These are phyloP conservation scores for Globisporangium paddicum DNA, from an alignment of 352 stramenopile genomes.

Conservation along the genomic window DNA sequence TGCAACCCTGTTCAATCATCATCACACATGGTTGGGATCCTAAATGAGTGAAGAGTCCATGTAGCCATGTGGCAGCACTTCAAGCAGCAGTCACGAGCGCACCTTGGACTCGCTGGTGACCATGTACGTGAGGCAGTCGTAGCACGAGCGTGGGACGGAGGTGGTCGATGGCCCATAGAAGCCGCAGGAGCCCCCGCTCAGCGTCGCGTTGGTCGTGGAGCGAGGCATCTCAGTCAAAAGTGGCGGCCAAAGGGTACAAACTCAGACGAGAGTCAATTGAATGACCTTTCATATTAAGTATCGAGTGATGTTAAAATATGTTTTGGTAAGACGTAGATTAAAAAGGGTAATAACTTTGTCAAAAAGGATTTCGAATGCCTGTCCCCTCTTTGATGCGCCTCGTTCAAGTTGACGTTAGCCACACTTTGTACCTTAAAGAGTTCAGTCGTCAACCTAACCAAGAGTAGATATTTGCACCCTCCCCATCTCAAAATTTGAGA, in stretches of 20 bases:
- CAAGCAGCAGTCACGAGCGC: too few relatives aligned
- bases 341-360: too few relatives aligned
- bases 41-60: background rate
- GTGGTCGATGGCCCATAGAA: background rate
- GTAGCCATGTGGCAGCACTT: background rate
- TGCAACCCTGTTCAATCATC: background rate
- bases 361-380: too few relatives aligned
- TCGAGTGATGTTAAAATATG: too few relatives aligned
- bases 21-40: background rate
- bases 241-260: background rate
- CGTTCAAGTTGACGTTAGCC: too few relatives aligned
- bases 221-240: background rate
- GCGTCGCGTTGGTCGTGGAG: background rate
- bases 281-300: too few relatives aligned
- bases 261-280: background rate
- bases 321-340: too few relatives aligned
- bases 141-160: background rate
- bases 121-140: background rate
- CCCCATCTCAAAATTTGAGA: too few relatives aligned
- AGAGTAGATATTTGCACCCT: too few relatives aligned
- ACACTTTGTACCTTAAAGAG: too few relatives aligned
- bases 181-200: background rate
- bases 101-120: conserved; percentile 1
- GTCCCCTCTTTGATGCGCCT: too few relatives aligned
- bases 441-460: too few relatives aligned